Evolutionary conservation across 2,329 filamentous ascomycete species (phyloP), one percentile per base, ranked within the genome.

Genomic region (Eutypella sp.): DNA sequence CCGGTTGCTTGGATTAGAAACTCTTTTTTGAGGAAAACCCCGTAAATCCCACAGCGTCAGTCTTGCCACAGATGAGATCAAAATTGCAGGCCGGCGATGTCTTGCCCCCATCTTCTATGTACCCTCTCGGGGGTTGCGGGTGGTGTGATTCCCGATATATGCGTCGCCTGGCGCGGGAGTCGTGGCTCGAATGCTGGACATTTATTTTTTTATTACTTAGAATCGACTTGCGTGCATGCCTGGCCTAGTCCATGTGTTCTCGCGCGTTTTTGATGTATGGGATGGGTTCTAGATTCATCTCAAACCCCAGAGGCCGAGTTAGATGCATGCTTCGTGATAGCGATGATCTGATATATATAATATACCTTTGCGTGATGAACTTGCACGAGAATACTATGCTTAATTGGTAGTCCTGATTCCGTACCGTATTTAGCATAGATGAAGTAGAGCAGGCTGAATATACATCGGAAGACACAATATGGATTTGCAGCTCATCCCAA

Each of bases 1-100:
- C 85, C 82, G 87, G 84, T 90, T 90, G 85, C 85, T 86, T 84
- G 79, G 75, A 75, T 83, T 73, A 72, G 64, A 15, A 33, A 64
- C 61, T 64, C 61, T 63, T 73, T 53, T 54, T 53, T 53, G 36
- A 22, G 19, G 8, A 39, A 16, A 23, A 16, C 22, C 36, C 15
- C 18, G 6, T 34, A 16, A 16, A n/a, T 57, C 61, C 70, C 69
- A 67, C 59, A 82, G 85, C 84, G 86, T 90, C 86, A 82, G 79
- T 85, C 81, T 78, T 59, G 83, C 81, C 84, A 78, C 79, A 91
- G 86, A 88, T 39, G 64, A 50, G 70, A 85, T 71, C 70, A 78
- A 76, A 87, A 92, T 92, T 64, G 61, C 61, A 64, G 57, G 58
- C 55, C 52, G 54, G 59, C 54, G 55, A 7, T 33, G 39, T 49